Evolutionary conservation across 1,284 basidiomycete genomes (phyloP), one percentile per base, ranked within the genome.

Genomic region (Naganishia sp.): DNA sequence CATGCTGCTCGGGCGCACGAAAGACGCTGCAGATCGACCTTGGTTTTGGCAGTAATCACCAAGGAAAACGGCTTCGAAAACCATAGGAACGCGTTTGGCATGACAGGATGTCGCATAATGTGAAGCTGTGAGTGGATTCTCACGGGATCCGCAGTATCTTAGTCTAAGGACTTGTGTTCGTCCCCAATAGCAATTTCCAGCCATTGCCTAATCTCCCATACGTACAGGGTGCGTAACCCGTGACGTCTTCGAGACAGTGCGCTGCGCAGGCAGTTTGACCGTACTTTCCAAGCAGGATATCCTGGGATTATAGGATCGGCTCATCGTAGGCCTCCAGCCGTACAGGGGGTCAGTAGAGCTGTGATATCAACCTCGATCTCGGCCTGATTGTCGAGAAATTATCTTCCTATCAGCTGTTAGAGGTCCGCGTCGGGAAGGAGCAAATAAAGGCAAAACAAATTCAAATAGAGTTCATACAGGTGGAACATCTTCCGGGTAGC

Each of bases 381-480:
- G 4, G 36, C 13, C 36, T 39, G 36, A 39, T 39, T 9, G 36
- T 9, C 13, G 36, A 11, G 36, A 9, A 39, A 39, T 7, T 39
- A 13, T 39, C 36, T 39, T 7, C 36, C 9, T 39, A 13, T 39
- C 72, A 90, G 89, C 86, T 88, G n/a, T 84, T 94, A 68, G 91
- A 94, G 78, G 84, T 94, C 9, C 86, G 91, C 43, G 82, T 87
- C 23, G 87, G 86, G 11, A 81, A 70, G 3, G 82, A 85, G 70
- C 88, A 88, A n/a, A 85, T 90, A 73, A 93, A 92, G 81, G 90
- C 90, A 28, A 91, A 92, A 79, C 93, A 89, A 87, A 87, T 94
- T 33, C 86, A 88, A 70, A 86, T 94, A 68, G 90, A 93, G 79
- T 83, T 94, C 74, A 86, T 89, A 72, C 92, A 92, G 81, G 86